Conservation (phyloP, 805 yeast genomes). For the Metschnikowia cubensis region DNA sequence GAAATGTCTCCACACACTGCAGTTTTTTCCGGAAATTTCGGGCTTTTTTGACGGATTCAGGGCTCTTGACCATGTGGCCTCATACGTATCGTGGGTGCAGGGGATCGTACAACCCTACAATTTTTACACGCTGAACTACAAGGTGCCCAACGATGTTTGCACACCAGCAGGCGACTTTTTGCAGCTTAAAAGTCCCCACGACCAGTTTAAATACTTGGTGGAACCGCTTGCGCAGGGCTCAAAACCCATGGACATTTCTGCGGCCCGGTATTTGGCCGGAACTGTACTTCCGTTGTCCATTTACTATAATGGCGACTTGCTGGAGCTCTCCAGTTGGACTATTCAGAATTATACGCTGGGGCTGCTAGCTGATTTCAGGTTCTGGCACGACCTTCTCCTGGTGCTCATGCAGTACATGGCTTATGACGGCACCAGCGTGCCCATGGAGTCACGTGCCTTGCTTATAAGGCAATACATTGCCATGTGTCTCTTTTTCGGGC, state of each 20-base stretch:
- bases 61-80: constrained; percentile 14
- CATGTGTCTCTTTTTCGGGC: constrained; percentile 13
- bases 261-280: constrained; percentile 3
- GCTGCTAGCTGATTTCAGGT: constrained; percentile 6
- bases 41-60: constrained; percentile 10
- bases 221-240: constrained; percentile 19
- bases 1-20: constrained; percentile 13
- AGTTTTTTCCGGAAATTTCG: constrained; percentile 16
- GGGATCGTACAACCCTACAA: constrained; percentile 28
- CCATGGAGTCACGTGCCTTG: neutral
- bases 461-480: constrained; percentile 7
- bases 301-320: constrained; percentile 20
- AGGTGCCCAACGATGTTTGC: constrained; percentile 7
- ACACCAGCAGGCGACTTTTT: constrained; percentile 12
- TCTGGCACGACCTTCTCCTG: constrained; percentile 13
- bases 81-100: constrained; percentile 25
- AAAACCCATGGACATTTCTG: constrained; percentile 18
- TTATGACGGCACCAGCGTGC: constrained; percentile 1
- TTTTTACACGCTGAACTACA: constrained; percentile 29
- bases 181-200: constrained; percentile 9
- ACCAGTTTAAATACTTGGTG: constrained; percentile 22
- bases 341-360: constrained; percentile 5
- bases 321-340: constrained; percentile 27
- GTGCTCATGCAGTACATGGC: constrained; percentile 6
- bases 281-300: constrained; percentile 29